Evolutionary conservation across 1,139 yeast species (phyloP).

Genomic region (Debaryomyces psychrophilus): DNA sequence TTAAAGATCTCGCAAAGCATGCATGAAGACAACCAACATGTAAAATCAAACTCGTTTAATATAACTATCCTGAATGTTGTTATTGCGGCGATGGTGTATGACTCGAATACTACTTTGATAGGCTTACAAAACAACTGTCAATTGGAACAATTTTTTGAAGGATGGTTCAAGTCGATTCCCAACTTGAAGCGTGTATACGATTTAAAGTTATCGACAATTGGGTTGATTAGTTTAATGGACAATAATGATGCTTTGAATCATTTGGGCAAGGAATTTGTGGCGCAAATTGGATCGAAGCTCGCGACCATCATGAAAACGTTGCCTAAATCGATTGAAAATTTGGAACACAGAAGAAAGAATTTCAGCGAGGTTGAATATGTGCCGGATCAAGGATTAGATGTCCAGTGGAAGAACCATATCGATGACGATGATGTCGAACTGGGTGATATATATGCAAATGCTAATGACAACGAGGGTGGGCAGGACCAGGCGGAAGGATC

Average conservation of each 20-base stretch:
- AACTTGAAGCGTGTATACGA: constrained; percentile 76
- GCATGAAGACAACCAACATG: constrained; percentile 18
- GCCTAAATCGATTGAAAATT: constrained; percentile 69
- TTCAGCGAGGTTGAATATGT: constrained; percentile 44
- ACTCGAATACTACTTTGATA: constrained; percentile 56
- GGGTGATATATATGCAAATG: too few relatives aligned
- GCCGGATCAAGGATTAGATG: constrained; percentile 17
- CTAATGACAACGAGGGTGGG: constrained; percentile 19
- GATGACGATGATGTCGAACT: constrained; percentile 22
- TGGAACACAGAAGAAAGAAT: constrained; percentile 63
- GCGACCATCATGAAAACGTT: constrained; percentile 56
- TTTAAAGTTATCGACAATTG: constrained; percentile 72
- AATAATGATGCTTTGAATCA: constrained; percentile 22
- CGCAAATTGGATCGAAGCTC: constrained; percentile 48
- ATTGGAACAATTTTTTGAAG: constrained; percentile 55
- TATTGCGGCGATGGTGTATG: constrained; percentile 65
- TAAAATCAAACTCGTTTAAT: constrained; percentile 46
- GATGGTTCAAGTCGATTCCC: constrained; percentile 68
- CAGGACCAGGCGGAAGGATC: constrained; percentile 18
- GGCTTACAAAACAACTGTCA: constrained; percentile 52
- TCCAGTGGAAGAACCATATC: constrained; percentile 34
- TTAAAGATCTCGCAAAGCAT: constrained; percentile 13
- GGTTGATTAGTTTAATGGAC: constrained; percentile 57
- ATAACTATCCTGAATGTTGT: constrained; percentile 69
- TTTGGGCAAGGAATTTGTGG: constrained; percentile 21